Evolutionary conservation across 495 filamentous ascomycete genomes (phyloP), one percentile per base, ranked within the genome.

Genomic region (Physcia stellaris): DNA sequence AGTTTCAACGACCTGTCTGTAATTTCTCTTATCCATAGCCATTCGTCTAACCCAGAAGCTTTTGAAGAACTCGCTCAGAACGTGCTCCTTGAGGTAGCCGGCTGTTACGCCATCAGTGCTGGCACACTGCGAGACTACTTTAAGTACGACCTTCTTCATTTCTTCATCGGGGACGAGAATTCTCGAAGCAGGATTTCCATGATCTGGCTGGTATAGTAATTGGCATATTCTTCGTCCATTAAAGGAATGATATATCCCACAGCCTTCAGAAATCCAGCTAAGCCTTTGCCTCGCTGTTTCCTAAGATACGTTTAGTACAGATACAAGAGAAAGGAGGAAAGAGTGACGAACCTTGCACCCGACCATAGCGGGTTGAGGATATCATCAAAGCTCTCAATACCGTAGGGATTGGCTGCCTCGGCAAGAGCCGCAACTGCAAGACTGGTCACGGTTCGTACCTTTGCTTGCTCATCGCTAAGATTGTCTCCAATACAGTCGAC

Each of bases 211-310:
- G 88, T 96, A 47, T 96, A 99, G 67, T 99, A 99, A 51, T 95
- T 95, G 57, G 88, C 85, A 58, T 94, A 96, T 54, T 99, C 92
- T 56, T 95, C 90, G 62, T 99, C 92, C 92, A 99, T 96, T 26
- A 99, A 70, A 1, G 92, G 92, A 49, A 99, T 96, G 50, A 99
- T 93, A 54, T 90, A 95, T 17, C 92, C 92, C 35, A 96, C 88
- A 27, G 92, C 92, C 59, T 99, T 99, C 19, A 99, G 63, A 61
- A 94, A 99, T 16, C 86, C 86, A 17, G 92, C 86, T 24, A 99
- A 68, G 55, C 87, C 86, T 53, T 99, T 99, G 37, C 92, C 92
- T 39, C 92, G 77, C 58, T 99, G 92, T 59, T 94, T 94, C 32
- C 88, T 49, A 35, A 35, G 33, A 22, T 35, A 19, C 24, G 33